Evolutionary conservation across 2,329 filamentous ascomycete species (phyloP).

Genomic region (Nemania abortiva): DNA sequence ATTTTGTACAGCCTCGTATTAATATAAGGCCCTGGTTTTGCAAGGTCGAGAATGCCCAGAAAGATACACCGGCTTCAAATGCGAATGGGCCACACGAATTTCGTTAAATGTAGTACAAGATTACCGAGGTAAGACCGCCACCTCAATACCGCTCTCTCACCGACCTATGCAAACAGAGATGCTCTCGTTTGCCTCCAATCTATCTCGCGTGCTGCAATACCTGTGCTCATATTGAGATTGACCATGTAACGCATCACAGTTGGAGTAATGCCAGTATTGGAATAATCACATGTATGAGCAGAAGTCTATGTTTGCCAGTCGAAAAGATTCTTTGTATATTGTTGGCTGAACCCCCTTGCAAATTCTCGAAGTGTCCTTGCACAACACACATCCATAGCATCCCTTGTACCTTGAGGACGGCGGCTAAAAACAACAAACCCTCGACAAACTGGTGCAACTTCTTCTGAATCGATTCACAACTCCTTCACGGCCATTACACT

Average conservation of each 20-base stretch:
- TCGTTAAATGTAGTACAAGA: conserved; percentile 5
- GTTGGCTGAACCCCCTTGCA: neutral
- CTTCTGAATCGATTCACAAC: neutral
- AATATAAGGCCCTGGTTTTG: neutral
- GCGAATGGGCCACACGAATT: neutral
- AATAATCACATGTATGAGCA: neutral
- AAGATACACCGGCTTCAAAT: neutral
- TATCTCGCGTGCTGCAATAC: neutral
- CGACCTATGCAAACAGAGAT: neutral
- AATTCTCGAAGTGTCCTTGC: neutral
- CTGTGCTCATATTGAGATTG: neutral
- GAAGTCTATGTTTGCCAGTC: no score
- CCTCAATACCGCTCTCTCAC: neutral
- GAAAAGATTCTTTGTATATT: neutral
- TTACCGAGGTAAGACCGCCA: conserved; percentile 5
- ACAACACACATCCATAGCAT: neutral
- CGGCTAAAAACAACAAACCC: neutral
- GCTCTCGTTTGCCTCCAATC: neutral
- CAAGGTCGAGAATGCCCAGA: neutral
- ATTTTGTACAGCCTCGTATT: neutral
- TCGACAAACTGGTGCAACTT: neutral
- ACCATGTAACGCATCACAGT: conserved; percentile 1
- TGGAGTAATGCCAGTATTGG: no score
- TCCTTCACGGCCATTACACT: neutral
- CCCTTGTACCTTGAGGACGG: neutral